Evolutionary conservation across 345 rosid genomes (phyloP).

Genomic region (rapeseed (Brassica napus)): Da-Ae NC_063435.1:2030501-2031000

Average conservation of each 20-base stretch:
- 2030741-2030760: slow-evolving; percentile 90
- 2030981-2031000: slow-evolving; percentile 63
- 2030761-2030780: slow-evolving; percentile 95
- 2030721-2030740: slow-evolving; percentile 96
- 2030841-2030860: neutral
- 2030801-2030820: slow-evolving; percentile 52
- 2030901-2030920: slow-evolving; percentile 86
- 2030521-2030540: slow-evolving; percentile 71
- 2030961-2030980: slow-evolving; percentile 51
- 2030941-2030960: slow-evolving; percentile 58
- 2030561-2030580: slow-evolving; percentile 80
- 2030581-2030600: slow-evolving; percentile 70
- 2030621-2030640: neutral
- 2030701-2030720: slow-evolving; percentile 96
- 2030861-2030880: neutral
- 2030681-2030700: slow-evolving; percentile 97
- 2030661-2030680: slow-evolving; percentile 80
- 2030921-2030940: slow-evolving; percentile 78
- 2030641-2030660: slow-evolving; percentile 27
- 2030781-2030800: slow-evolving; percentile 89
- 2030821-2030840: neutral
- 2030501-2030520: slow-evolving; percentile 61
- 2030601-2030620: slow-evolving; percentile 2
- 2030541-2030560: slow-evolving; percentile 84
- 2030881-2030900: slow-evolving; percentile 64